Base-by-base conservation (phyloP, 2,329 filamentous ascomycete genomes). In the Ophiosphaerella narmari region DNA sequence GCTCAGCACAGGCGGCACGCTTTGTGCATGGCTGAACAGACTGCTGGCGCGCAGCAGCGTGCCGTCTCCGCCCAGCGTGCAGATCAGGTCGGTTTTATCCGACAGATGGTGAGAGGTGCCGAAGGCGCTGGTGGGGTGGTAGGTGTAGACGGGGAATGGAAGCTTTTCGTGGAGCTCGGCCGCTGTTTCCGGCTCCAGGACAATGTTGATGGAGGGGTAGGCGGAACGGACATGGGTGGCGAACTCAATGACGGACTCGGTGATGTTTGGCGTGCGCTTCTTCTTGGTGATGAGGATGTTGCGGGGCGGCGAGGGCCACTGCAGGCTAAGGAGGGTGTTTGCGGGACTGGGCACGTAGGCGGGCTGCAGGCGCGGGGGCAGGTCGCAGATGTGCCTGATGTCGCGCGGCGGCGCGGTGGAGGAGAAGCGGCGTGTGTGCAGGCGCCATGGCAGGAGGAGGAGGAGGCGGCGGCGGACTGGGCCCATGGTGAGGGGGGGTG, bases 21-120 rank as follows among this genome's bases (percentile, higher is more conserved):
- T 85, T 2, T 83, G 80, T 38, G 89, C 86, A 33, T 90, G 87
- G 51, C 91, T 91, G 75, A 95, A 97, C 5, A 97, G 81, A 46
- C 89, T 92, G 2, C 90, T 88, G 0, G 91, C 91, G 52, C 90
- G 89, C 39, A 96, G 75, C 46, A 96, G 93, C 2, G 91, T 96
- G 53, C 91, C 91, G 72, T 99, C 94, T 36, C 94, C 94, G 45
- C 94, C 94, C 42, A 99, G 85, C 0, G 94, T 97, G 37, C 90
- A 86, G 18, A 93, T 87, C 50, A 97, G 80, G 67, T 99, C 94
- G 51, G 95, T 87, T 75, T 94, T 96, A 50, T 85, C 79, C 35
- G 90, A 85, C 46, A 94, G 61, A 23, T 57, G 49, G 7, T 53
- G 51, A 14, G 63, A 60, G 77, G 79, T 29, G 78, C 74, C 62